Base-by-base conservation (phyloP, 441 rosid genomes). In the Gossypium trilobum region DNA sequence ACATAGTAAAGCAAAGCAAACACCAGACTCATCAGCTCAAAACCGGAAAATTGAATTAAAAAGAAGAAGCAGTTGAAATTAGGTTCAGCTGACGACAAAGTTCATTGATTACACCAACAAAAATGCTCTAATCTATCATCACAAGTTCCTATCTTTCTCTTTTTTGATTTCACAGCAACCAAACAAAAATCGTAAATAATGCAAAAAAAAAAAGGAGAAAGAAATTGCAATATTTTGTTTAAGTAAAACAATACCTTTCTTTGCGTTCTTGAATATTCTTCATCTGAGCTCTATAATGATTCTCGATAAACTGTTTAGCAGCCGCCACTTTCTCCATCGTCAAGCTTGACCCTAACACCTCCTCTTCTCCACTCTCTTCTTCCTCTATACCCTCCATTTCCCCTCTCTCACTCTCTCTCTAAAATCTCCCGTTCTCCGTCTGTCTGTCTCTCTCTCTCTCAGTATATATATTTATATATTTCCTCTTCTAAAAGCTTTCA, bases 291-390 rank as follows among this genome's bases (percentile, higher is more conserved):
- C 88, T 81, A 68, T 94, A 94, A 81, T 94, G 98, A 82, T 90
- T 91, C 88, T 94, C 98, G 60, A 94, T 94, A 85, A 81, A 94
- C 91, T 90, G 93, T 75, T 93, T 94, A 27, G 97, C 93, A 11
- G 97, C 97, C n/a, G 98, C 98, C 63, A 94, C 98, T 75, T 83
- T 94, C 93, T 91, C 98, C 96, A 94, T 87, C 73, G 97, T 91
- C 84, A 91, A 88, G 78, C 88, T 91, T 77, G 97, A 94, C 73
- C 95, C 96, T 72, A 85, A 52, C 74, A 85, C 89, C 85, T 86
- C 93, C 74, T 84, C 84, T 62, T 82, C 84, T 54, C 75, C 25
- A 46, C 44, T 33, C 10, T 63, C 84, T 42, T 76, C 85, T 73
- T 80, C 90, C 77, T 78, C 83, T 54, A 84, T 85, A 29, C 25